These are phyloP conservation scores for Blumeria hordei DNA, from an alignment of 2,329 filamentous ascomycete genomes.

Conservation along the genomic window DNA sequence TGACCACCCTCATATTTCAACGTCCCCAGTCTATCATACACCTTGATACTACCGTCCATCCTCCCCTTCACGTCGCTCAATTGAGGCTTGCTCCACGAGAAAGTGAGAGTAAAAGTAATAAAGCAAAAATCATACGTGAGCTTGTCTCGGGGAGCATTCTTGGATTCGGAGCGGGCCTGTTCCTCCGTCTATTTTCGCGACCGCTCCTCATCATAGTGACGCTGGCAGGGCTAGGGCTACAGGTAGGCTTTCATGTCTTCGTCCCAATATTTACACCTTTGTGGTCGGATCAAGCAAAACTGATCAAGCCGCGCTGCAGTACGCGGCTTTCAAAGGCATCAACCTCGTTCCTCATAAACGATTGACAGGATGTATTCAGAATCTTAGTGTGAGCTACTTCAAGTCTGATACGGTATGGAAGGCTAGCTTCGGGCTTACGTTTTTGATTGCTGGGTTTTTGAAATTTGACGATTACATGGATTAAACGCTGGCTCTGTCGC, in stretches of 20 bases:
- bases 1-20: too few species aligned
- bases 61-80: too few species aligned
- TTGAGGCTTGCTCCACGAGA: too few species aligned
- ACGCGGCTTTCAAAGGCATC: constrained; percentile 25
- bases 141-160: constrained; percentile 1
- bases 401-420: constrained; percentile 18
- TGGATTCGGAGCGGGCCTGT: constrained; percentile 18
- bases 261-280: neutral
- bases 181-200: constrained; percentile 46
- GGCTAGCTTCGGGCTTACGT: constrained; percentile 43
- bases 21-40: too few species aligned
- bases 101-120: neutral
- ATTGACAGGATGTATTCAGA: constrained; percentile 25
- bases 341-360: constrained; percentile 17
- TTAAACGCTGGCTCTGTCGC: too few species aligned
- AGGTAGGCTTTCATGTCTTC: constrained; percentile 6
- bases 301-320: constrained; percentile 14
- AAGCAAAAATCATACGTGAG: neutral
- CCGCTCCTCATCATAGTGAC: constrained; percentile 44
- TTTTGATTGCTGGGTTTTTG: constrained; percentile 43
- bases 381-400: constrained; percentile 21
- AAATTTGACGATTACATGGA: constrained; percentile 16
- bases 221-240: constrained; percentile 29
- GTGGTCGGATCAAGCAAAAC: neutral
- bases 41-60: too few species aligned